Base-by-base conservation (phyloP, 805 yeast species). In the Candida dendrica region DNA sequence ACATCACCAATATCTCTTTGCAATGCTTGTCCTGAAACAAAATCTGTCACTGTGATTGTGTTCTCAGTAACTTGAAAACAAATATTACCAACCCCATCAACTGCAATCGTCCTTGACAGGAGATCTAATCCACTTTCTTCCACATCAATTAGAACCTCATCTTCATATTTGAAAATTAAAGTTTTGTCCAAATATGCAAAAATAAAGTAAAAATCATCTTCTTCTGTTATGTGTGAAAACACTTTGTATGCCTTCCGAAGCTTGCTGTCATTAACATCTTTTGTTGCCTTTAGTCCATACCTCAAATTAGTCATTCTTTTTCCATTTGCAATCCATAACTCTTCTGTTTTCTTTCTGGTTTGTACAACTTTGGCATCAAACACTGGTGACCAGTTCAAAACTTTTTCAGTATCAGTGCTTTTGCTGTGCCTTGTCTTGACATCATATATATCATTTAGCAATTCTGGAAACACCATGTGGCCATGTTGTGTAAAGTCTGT, bases 341-440 rank as follows among this genome's bases (percentile, higher is more conserved):
- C 77, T 40, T 70, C 66, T 6, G 50, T 34, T 2, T 39, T 39
- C 43, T 44, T 30, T 49, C 30, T 32, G 8, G 34, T 44, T 8
- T 46, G 64, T 1, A 69, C 55, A 3, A 70, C 51, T 42, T 56
- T 61, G 2, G 68, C 51, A 52, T 73, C 77, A 16, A 68, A 44
- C 1, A 73, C 40, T 0, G 79, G 78, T 0, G 77, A 63, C 79
- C 79, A 74, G 46, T 67, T 71, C 31, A 59, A 61, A 52, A 62
- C 67, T 41, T 60, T 67, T 2, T 51, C 50, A 2, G 60, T 6
- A 2, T 27, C 16, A 2, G 42, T 41, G 6, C 48, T 42, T 8
- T 27, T 34, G 3, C 41, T 34, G 1, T 34, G 31, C 1, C 29
- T 34, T 4, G 39, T 8, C 47, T 39, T 41, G 43, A 55, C 42